phyloP scores from a whole-genome alignment of 768 basidiomycete genomes.

The Tulasnella sp. region DNA sequence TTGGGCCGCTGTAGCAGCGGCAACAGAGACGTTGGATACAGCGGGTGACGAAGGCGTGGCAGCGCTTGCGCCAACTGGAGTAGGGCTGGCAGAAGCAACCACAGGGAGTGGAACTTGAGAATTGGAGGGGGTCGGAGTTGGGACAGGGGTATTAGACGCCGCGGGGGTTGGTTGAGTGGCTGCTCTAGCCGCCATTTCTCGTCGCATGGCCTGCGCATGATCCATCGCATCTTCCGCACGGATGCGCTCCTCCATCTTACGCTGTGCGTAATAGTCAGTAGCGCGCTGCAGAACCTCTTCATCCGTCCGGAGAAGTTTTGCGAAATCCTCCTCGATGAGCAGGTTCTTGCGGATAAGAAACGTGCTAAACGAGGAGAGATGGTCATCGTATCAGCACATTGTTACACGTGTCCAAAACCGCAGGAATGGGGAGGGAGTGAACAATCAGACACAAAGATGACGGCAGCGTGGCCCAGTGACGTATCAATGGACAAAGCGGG shows the following conservation, averaged over 20 bases:
- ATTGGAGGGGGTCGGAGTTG: background rate
- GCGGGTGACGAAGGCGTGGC: background rate
- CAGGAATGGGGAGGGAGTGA: too few relatives aligned
- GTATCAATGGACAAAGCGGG: too few relatives aligned
- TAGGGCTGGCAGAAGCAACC: too few relatives aligned
- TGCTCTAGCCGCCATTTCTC: background rate
- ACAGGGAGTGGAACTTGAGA: too few relatives aligned
- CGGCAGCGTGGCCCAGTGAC: too few relatives aligned
- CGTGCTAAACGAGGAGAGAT: too few relatives aligned
- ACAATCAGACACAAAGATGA: too few relatives aligned
- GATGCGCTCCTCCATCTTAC: background rate
- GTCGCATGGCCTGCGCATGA: background rate
- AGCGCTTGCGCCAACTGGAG: background rate
- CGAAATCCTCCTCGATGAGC: constrained; percentile 9
- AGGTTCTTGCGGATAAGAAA: constrained; percentile 14
- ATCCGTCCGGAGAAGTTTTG: constrained; percentile 9
- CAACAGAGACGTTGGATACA: too few relatives aligned
- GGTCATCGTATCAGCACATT: too few relatives aligned
- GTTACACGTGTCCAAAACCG: too few relatives aligned
- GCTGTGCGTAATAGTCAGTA: background rate
- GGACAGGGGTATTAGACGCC: background rate
- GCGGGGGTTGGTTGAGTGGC: background rate
- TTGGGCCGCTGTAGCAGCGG: background rate
- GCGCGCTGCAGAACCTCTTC: constrained; percentile 9
- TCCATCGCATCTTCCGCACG: background rate